These are phyloP conservation scores for Gossypium gossypioides DNA, from an alignment of 441 rosid genomes.

Conservation along the genomic window DNA sequence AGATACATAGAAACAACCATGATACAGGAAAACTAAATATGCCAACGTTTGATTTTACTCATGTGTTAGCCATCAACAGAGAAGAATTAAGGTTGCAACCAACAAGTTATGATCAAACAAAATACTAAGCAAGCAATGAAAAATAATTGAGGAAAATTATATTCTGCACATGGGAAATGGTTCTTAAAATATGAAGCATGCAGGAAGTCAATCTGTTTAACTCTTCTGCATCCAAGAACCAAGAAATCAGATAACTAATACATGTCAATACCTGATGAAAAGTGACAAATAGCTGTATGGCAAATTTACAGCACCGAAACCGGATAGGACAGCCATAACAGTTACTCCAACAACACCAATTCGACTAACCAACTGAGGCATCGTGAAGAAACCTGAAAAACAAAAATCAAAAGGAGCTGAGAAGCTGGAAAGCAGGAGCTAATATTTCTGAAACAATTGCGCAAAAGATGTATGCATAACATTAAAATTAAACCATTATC, in stretches of 20 bases:
- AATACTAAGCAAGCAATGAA: neutral
- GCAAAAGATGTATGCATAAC: neutral
- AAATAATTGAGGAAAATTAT: neutral
- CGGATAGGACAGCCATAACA: conserved; percentile 94
- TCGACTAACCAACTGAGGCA: conserved; percentile 94
- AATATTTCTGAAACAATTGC: conserved; percentile 3
- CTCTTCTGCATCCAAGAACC: neutral
- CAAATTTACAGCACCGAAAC: conserved; percentile 96
- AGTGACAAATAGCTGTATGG: conserved; percentile 97
- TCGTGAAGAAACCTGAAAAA: conserved; percentile 76
- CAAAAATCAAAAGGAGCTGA: conserved; percentile 10
- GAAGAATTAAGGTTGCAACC: neutral
- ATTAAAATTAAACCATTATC: neutral
- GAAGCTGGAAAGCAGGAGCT: neutral
- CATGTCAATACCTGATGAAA: conserved; percentile 58
- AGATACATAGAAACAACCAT: conserved; percentile 1
- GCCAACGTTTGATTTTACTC: neutral
- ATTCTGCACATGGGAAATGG: neutral
- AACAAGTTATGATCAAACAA: neutral
- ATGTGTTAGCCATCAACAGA: neutral
- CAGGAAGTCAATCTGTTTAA: neutral
- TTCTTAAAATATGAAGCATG: conserved; percentile 1
- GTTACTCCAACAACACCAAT: conserved; percentile 98
- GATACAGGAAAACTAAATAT: neutral
- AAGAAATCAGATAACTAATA: neutral